Percentiles rank a stretch among this genome's conserved stretches.
These are phyloP conservation scores for Fusarium heterosporum DNA, from an alignment of 2,329 filamentous ascomycete species.

Conservation along the genomic window DNA sequence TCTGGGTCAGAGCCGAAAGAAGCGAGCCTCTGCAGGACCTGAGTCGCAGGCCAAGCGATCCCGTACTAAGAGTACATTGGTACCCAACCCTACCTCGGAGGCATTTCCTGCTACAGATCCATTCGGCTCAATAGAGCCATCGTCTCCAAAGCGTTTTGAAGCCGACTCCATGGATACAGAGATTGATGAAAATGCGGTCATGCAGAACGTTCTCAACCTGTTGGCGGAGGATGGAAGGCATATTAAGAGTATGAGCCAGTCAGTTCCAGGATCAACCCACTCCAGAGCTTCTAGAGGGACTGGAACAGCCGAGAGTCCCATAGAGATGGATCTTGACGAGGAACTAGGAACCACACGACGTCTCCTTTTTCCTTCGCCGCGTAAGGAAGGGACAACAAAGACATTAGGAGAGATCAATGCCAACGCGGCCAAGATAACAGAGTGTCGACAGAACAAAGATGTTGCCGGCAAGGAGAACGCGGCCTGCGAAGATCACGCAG, in stretches of 20 bases:
- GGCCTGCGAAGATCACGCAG: conserved; percentile 57
- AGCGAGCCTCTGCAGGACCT: conserved; percentile 57
- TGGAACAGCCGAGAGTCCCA: conserved; percentile 68
- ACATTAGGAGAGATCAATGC: conserved; percentile 68
- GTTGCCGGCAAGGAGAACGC: conserved; percentile 60
- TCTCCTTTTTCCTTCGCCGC: conserved; percentile 81
- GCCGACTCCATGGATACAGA: conserved; percentile 34
- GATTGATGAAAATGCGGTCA: conserved; percentile 5
- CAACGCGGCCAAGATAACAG: conserved; percentile 62
- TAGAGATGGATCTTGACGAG: conserved; percentile 63
- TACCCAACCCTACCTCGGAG: conserved; percentile 64
- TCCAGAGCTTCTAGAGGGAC: conserved; percentile 66
- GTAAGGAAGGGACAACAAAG: conserved; percentile 72
- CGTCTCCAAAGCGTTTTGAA: conserved; percentile 47
- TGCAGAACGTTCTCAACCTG: conserved; percentile 18
- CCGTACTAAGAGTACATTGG: conserved; percentile 61
- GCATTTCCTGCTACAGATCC: conserved; percentile 66
- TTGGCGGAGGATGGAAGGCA: conserved; percentile 9
- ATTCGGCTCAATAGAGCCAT: conserved; percentile 59
- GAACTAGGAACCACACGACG: conserved; percentile 70
- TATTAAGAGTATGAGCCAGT: conserved; percentile 36
- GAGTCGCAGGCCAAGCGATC: conserved; percentile 61
- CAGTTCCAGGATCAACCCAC: conserved; percentile 60
- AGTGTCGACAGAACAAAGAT: conserved; percentile 54
- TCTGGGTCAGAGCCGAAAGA: conserved; percentile 64